phyloP scores from a whole-genome alignment of 192 early-diverging fungal species.

The Thoreauomyces humboldtii region DNA sequence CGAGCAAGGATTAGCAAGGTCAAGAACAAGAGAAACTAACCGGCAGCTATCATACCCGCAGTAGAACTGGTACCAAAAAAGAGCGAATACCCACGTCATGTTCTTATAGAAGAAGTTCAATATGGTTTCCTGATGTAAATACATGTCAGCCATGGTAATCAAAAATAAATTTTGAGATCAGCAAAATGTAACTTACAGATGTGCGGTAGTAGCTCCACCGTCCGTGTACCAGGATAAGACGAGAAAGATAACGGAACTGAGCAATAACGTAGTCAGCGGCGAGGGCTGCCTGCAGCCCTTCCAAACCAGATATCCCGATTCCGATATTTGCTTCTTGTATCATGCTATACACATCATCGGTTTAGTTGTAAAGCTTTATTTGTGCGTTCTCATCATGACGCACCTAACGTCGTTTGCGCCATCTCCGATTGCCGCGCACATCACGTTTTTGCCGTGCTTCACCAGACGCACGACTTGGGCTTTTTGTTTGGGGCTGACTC shows the following conservation, averaged over 20 bases:
- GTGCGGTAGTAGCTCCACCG: slow-evolving; percentile 92
- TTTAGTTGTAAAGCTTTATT: slow-evolving; percentile 30
- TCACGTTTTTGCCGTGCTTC: slow-evolving; percentile 49
- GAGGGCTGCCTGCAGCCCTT: slow-evolving; percentile 83
- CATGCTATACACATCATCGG: slow-evolving; percentile 81
- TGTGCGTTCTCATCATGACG: not conserved
- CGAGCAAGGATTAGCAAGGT: too few species aligned
- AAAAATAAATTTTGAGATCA: not conserved
- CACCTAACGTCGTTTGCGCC: slow-evolving; percentile 85
- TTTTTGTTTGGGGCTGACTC: slow-evolving; percentile 88
- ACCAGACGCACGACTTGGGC: slow-evolving; percentile 71
- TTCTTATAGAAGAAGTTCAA: slow-evolving; percentile 98
- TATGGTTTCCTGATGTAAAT: slow-evolving; percentile 79
- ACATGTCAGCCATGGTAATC: too few species aligned
- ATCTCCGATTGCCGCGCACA: slow-evolving; percentile 86
- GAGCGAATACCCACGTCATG: slow-evolving; percentile 84
- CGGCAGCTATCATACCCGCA: slow-evolving; percentile 52
- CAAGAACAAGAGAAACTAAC: not conserved
- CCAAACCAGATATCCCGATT: slow-evolving; percentile 85
- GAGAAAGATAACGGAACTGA: slow-evolving; percentile 81
- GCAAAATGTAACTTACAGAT: slow-evolving; percentile 41
- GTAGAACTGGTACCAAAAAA: slow-evolving; percentile 90
- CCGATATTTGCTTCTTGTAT: slow-evolving; percentile 92
- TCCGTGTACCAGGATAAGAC: slow-evolving; percentile 91
- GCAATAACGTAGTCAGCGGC: slow-evolving; percentile 88